phyloP scores from a whole-genome alignment of 148 eudicot species.

The Pouteria glomerata region DNA sequence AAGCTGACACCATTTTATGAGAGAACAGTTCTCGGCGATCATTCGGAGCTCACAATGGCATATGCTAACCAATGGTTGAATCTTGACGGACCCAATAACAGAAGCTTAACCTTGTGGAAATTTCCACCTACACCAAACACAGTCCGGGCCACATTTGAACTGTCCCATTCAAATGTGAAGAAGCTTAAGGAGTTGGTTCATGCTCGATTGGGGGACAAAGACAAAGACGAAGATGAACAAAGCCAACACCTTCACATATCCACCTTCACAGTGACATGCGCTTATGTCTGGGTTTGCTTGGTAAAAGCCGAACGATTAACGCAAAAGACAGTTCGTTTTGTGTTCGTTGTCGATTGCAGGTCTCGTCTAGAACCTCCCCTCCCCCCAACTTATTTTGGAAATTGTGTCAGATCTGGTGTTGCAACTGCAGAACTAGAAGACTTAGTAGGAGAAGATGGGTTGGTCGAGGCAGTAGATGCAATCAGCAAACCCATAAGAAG shows the following conservation, averaged over 20 bases:
- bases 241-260: too few relatives aligned
- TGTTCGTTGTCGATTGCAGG: constrained; percentile 38
- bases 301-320: constrained; percentile 8
- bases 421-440: too few relatives aligned
- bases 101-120: neutral
- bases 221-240: too few relatives aligned
- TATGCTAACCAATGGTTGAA: constrained; percentile 19
- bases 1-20: too few relatives aligned
- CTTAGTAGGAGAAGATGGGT: constrained; percentile 45
- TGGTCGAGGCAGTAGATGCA: constrained; percentile 36
- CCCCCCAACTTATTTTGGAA: too few relatives aligned
- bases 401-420: too few relatives aligned
- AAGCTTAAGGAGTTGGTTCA: constrained; percentile 26
- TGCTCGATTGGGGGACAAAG: too few relatives aligned
- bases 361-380: constrained; percentile 26
- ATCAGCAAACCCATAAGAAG: constrained; percentile 28
- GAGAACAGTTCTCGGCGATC: neutral
- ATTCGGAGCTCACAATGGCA: constrained; percentile 33
- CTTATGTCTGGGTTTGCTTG: constrained; percentile 36
- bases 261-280: constrained; percentile 39
- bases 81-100: too few relatives aligned
- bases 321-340: constrained; percentile 27
- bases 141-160: constrained; percentile 36
- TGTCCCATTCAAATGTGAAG: constrained; percentile 26
- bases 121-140: too few relatives aligned